phyloP scores from a whole-genome alignment of 1,284 basidiomycete genomes.

The Phellinidium pouzarii region DNA sequence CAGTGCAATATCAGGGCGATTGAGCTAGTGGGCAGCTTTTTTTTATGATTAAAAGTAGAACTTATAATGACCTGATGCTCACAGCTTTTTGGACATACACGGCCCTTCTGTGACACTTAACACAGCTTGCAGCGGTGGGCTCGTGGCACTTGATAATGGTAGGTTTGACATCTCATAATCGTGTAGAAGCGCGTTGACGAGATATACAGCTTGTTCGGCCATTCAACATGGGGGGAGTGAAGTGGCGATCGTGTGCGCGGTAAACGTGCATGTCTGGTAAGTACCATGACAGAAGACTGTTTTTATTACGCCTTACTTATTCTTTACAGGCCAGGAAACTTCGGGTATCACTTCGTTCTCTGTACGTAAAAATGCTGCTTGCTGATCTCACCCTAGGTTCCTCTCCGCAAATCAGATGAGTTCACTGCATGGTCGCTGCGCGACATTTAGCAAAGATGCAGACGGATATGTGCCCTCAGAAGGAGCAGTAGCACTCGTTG shows the following conservation, averaged over 20 bases:
- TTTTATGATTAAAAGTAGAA: neutral
- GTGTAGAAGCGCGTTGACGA: neutral
- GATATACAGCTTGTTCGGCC: conserved; percentile 27
- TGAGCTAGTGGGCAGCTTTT: conserved; percentile 30
- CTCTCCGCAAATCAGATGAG: conserved; percentile 33
- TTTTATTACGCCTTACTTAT: conserved; percentile 5
- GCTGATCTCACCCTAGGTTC: conserved; percentile 6
- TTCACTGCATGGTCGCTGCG: conserved; percentile 31
- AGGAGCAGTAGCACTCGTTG: conserved; percentile 29
- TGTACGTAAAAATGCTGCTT: no score
- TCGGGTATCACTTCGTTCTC: no score
- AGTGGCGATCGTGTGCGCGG: conserved; percentile 30
- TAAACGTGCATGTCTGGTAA: conserved; percentile 31
- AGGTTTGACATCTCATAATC: neutral
- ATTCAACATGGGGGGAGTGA: conserved; percentile 30
- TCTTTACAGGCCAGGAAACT: conserved; percentile 19
- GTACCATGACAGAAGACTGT: neutral
- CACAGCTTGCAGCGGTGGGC: conserved; percentile 32
- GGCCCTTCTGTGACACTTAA: conserved; percentile 33
- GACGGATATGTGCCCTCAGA: conserved; percentile 32
- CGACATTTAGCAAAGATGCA: conserved; percentile 31
- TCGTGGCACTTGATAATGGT: conserved; percentile 33
- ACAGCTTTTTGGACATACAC: conserved; percentile 31
- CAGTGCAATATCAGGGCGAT: conserved; percentile 30
- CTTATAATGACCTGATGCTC: neutral